Conservation (phyloP, 164 flowering plant genomes). For the Vitis rotundifolia region DNA sequence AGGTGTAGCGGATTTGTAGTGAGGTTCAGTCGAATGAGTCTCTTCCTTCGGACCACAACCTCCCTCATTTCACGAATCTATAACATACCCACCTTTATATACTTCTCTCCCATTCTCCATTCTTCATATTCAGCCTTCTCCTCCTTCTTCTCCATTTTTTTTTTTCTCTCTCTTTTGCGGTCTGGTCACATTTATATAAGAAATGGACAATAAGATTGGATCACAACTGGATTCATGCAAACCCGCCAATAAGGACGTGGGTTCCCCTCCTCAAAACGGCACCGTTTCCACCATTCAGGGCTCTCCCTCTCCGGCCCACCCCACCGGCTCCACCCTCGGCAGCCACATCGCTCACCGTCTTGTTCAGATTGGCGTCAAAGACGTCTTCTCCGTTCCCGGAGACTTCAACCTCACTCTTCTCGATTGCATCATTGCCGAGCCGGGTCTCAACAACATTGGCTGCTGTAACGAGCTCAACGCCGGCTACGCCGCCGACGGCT, state of each 20-base stretch:
- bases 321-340: slow-evolving; percentile 21
- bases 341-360: slow-evolving; percentile 36
- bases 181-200: background rate
- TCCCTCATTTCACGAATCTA: no score
- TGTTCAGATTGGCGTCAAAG: slow-evolving; percentile 36
- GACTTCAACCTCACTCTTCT: slow-evolving; percentile 42
- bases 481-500: slow-evolving; percentile 49
- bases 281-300: slow-evolving; percentile 1
- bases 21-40: no score
- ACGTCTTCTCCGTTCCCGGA: slow-evolving; percentile 42
- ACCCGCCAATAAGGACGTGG: slow-evolving; percentile 7
- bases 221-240: slow-evolving; percentile 5
- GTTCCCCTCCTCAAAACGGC: slow-evolving; percentile 11
- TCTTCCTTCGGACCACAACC: no score
- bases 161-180: no score
- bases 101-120: no score
- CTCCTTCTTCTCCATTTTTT: no score
- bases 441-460: slow-evolving; percentile 33
- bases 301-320: background rate
- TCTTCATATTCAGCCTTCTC: no score
- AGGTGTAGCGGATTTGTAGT: background rate
- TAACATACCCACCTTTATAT: no score
- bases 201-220: background rate
- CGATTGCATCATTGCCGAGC: slow-evolving; percentile 47
- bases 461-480: slow-evolving; percentile 51